Evolutionary conservation across 2,329 filamentous ascomycete species (phyloP).

Genomic region (Cordyceps sp.): DNA sequence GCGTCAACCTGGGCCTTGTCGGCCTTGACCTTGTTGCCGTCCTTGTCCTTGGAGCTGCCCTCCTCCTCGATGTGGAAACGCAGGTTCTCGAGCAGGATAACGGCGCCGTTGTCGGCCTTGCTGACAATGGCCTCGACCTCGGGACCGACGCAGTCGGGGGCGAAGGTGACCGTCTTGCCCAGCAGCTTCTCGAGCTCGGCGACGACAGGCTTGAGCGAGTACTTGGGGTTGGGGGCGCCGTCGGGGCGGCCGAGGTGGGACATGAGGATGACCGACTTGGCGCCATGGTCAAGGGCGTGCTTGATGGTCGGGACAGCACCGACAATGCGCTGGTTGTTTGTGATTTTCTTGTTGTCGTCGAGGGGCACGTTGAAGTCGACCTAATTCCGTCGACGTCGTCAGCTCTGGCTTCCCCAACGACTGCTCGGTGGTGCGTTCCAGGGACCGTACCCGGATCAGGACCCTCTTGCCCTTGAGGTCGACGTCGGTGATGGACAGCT

Average conservation of each 20-base stretch:
- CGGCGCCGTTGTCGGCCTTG: conserved; percentile 62
- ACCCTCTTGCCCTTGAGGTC: conserved; percentile 98
- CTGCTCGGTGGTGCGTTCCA: not conserved
- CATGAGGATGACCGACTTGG: conserved; percentile 92
- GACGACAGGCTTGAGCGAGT: conserved; percentile 84
- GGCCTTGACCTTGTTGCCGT: conserved; percentile 96
- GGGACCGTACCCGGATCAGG: conserved; percentile 65
- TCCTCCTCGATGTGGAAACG: conserved; percentile 98
- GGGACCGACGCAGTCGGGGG: conserved; percentile 76
- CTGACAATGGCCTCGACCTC: conserved; percentile 83
- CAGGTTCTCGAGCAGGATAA: conserved; percentile 91
- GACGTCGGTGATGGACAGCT: conserved; percentile 90
- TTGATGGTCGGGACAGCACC: conserved; percentile 93
- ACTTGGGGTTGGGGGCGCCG: conserved; percentile 79
- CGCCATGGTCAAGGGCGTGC: conserved; percentile 76
- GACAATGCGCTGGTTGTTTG: conserved; percentile 96
- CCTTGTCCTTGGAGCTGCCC: conserved; percentile 82
- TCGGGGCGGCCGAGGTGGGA: conserved; percentile 95
- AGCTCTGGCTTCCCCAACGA: conserved; percentile 5
- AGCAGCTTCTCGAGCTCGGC: conserved; percentile 84
- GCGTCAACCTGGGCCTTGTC: conserved; percentile 82
- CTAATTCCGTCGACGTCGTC: conserved; percentile 30
- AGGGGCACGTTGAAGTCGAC: conserved; percentile 99
- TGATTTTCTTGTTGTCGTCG: conserved; percentile 81
- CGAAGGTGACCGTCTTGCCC: conserved; percentile 70